Conservation (phyloP, 305 asterid genomes). For the Petunia hybrid region DNA sequence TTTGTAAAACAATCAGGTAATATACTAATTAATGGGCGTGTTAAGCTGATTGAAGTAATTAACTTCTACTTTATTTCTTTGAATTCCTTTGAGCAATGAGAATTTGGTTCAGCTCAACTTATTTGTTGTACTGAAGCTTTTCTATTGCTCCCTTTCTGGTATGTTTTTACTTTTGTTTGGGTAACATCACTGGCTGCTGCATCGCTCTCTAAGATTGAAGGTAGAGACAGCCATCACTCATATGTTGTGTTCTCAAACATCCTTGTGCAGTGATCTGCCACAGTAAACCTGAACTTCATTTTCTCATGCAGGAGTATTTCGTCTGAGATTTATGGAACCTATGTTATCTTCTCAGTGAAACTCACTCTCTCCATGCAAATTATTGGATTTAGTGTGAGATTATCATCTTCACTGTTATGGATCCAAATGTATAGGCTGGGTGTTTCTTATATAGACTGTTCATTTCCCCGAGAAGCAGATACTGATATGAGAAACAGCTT, state of each 20-base stretch:
- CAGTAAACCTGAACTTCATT: slow-evolving; percentile 27
- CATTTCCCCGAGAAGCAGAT: slow-evolving; percentile 67
- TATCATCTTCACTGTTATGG: slow-evolving; percentile 86
- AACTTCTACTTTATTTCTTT: slow-evolving; percentile 27
- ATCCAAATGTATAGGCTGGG: slow-evolving; percentile 97
- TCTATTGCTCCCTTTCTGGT: slow-evolving; percentile 8
- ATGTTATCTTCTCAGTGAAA: slow-evolving; percentile 75
- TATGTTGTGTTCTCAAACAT: slow-evolving; percentile 17
- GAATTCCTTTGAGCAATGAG: background rate
- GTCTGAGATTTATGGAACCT: slow-evolving; percentile 65
- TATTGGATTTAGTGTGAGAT: slow-evolving; percentile 76
- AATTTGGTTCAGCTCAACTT: slow-evolving; percentile 10
- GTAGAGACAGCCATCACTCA: background rate
- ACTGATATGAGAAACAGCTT: slow-evolving; percentile 82
- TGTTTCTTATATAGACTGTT: slow-evolving; percentile 65
- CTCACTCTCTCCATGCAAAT: slow-evolving; percentile 88
- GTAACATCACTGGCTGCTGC: slow-evolving; percentile 1
- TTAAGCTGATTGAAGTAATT: background rate
- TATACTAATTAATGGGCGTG: slow-evolving; percentile 9
- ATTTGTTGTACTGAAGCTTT: slow-evolving; percentile 5
- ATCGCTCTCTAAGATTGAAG: slow-evolving; percentile 23
- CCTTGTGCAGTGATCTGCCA: slow-evolving; percentile 26
- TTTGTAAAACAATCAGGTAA: slow-evolving; percentile 8
- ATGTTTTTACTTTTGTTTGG: background rate
- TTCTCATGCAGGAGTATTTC: slow-evolving; percentile 72